Conservation (phyloP, 495 filamentous ascomycete species). For the Daldinia childiae region DNA sequence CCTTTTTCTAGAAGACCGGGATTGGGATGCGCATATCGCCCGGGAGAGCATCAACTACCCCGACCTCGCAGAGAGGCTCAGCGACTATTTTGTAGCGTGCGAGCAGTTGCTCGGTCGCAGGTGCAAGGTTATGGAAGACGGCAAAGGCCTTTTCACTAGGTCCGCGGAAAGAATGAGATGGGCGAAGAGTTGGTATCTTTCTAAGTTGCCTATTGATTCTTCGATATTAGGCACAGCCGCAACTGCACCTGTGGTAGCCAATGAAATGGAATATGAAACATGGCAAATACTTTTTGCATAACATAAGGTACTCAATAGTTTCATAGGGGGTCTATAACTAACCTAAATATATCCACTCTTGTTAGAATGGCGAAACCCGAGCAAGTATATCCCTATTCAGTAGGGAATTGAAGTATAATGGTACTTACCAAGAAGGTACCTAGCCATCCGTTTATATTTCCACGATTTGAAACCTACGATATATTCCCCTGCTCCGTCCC, state of each 20-base stretch:
- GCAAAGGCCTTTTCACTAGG: background rate
- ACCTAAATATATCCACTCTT: too few species aligned
- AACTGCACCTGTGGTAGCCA: background rate
- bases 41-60: slow-evolving; percentile 2
- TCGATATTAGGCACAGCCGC: background rate
- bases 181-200: slow-evolving; percentile 1
- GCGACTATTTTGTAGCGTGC: background rate
- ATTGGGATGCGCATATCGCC: background rate
- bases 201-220: background rate
- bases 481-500: too few species aligned
- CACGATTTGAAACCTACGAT: too few species aligned
- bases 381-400: too few species aligned
- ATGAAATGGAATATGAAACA: background rate
- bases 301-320: too few species aligned
- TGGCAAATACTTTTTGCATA: background rate
- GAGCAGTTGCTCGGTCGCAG: background rate
- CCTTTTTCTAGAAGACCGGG: background rate
- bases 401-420: too few species aligned
- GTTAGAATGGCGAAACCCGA: too few species aligned
- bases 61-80: background rate
- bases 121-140: background rate
- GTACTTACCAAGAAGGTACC: too few species aligned
- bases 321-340: too few species aligned
- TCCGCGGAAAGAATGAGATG: background rate
- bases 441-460: too few species aligned